phyloP scores from a whole-genome alignment of 352 stramenopile species.

The Globisporangium camurandrum region DNA sequence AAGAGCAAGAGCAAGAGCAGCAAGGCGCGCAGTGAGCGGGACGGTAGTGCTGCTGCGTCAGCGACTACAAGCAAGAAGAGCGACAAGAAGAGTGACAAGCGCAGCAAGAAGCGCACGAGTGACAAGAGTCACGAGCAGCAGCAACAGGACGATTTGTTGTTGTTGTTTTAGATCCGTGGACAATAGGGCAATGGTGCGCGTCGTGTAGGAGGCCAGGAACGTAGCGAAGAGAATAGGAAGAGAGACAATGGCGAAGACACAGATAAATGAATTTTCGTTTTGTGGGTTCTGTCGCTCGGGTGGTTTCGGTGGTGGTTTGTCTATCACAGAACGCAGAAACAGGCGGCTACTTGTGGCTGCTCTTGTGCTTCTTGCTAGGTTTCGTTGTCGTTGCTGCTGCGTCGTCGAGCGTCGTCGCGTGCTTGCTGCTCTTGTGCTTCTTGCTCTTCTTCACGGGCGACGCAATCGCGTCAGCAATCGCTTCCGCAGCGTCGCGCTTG shows the following conservation, averaged over 20 bases:
- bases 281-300: no score
- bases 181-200: background rate
- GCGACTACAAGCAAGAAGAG: conserved; percentile 14
- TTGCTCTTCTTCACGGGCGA: conserved; percentile 42
- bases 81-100: conserved; percentile 20
- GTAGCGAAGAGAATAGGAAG: no score
- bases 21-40: no score
- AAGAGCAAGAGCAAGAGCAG: conserved; percentile 64
- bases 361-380: conserved; percentile 2
- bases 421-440: conserved; percentile 38
- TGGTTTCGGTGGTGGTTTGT: no score
- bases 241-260: no score
- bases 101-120: conserved; percentile 15
- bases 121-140: conserved; percentile 32
- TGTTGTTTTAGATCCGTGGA: conserved; percentile 62
- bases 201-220: background rate
- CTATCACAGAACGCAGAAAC: no score
- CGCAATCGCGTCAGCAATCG: background rate
- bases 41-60: no score
- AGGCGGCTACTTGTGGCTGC: conserved; percentile 1
- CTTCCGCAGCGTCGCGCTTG: conserved; percentile 18
- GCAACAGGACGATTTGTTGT: conserved; percentile 45
- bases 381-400: conserved; percentile 17
- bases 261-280: background rate
- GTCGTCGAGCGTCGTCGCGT: no score